A percentile compares a stretch with the other conserved stretches of the same genome.
These are phyloP conservation scores for Chlamydomonas reinhardtii DNA, from an alignment of 163 green algal genomes.

Conservation along the genomic window DNA sequence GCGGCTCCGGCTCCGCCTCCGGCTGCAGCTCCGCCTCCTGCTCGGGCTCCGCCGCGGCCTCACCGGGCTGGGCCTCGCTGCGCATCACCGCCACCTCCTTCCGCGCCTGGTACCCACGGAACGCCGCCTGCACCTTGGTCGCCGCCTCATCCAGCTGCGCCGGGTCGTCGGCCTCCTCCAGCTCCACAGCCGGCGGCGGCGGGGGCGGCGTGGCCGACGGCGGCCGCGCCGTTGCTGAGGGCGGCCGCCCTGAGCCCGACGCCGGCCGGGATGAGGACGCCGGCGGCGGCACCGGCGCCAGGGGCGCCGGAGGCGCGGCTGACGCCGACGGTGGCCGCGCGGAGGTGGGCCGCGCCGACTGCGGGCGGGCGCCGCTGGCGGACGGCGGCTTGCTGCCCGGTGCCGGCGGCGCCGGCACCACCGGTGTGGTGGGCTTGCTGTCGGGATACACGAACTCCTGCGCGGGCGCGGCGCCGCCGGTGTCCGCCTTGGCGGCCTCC, in stretches of 20 bases:
- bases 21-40: not conserved
- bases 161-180: slow-evolving; percentile 7
- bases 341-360: not conserved
- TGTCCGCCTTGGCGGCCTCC: not conserved
- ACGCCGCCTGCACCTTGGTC: slow-evolving; percentile 74
- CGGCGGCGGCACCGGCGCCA: not conserved
- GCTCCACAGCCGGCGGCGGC: not conserved
- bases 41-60: not conserved
- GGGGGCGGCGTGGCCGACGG: not conserved
- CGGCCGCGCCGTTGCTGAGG: not conserved
- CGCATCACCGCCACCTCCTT: slow-evolving; percentile 62
- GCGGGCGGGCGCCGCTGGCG: not conserved
- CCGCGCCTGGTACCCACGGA: slow-evolving; percentile 71
- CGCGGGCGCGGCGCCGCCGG: not conserved
- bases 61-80: not conserved
- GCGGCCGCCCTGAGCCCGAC: not conserved
- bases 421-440: not conserved
- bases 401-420: not conserved
- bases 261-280: not conserved
- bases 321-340: not conserved
- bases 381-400: not conserved
- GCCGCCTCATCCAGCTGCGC: slow-evolving; percentile 61
- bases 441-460: too few relatives aligned
- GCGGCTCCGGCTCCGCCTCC: not conserved
- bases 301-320: not conserved